Conservation (phyloP, 495 filamentous ascomycete species). For the Neurospora pannonica region DNA sequence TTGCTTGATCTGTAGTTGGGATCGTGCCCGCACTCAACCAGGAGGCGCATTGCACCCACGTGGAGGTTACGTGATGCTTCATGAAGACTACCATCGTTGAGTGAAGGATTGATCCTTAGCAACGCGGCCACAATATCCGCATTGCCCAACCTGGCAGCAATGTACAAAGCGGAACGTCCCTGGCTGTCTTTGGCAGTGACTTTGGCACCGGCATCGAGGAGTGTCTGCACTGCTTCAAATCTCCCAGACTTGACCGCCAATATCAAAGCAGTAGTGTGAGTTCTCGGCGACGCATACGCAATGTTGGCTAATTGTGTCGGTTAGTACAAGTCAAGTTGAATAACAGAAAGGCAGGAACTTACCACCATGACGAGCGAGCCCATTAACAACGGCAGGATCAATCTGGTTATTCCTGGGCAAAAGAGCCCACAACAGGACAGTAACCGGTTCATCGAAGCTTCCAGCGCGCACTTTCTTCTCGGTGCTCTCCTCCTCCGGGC, state of each 20-base stretch:
- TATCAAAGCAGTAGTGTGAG: conserved; percentile 30
- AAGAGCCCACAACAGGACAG: conserved; percentile 33
- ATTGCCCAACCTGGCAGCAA: conserved; percentile 21
- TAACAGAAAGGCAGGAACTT: conserved; percentile 1
- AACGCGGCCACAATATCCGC: conserved; percentile 12
- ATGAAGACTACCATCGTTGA: conserved; percentile 36
- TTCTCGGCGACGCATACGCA: conserved; percentile 26
- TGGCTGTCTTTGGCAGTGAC: conserved; percentile 26
- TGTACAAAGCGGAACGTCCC: conserved; percentile 32
- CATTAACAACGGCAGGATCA: conserved; percentile 22
- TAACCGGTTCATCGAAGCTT: conserved; percentile 25
- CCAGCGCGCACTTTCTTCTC: conserved; percentile 10
- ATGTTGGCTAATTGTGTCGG: conserved; percentile 26
- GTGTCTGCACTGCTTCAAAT: conserved; percentile 23
- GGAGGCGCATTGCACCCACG: conserved; percentile 23
- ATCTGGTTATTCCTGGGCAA: conserved; percentile 30
- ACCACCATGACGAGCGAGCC: conserved; percentile 29
- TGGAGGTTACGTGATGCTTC: conserved; percentile 33
- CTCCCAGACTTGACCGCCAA: conserved; percentile 26
- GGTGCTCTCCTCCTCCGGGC: background rate
- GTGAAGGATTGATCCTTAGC: conserved; percentile 7
- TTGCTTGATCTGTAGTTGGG: conserved; percentile 30
- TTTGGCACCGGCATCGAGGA: conserved; percentile 29
- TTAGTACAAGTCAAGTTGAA: conserved; percentile 2
- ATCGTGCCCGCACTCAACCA: conserved; percentile 31